phyloP scores from a whole-genome alignment of 2,329 filamentous ascomycete genomes.

The Colletotrichum destructivum region DNA sequence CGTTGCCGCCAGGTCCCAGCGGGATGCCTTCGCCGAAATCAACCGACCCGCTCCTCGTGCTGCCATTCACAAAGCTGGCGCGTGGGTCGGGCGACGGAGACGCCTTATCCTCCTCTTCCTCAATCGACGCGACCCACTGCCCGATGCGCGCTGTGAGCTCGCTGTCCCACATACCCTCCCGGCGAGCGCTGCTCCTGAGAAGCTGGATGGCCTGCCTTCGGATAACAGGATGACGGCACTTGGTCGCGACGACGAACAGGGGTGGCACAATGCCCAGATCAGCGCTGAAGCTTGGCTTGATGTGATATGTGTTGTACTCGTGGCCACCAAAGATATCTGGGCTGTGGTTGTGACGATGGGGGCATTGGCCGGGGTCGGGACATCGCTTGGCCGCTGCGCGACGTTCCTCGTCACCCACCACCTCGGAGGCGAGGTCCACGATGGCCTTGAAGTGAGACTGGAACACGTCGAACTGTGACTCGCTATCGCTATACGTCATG shows the following conservation, averaged over 20 bases:
- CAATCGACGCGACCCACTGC: slow-evolving; percentile 69
- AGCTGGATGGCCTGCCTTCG: slow-evolving; percentile 75
- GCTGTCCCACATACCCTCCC: slow-evolving; percentile 81
- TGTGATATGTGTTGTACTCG: slow-evolving; percentile 63
- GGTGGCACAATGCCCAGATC: slow-evolving; percentile 76
- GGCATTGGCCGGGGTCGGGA: slow-evolving; percentile 60
- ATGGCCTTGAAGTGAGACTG: slow-evolving; percentile 67
- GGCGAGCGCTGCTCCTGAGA: slow-evolving; percentile 70
- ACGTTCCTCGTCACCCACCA: slow-evolving; percentile 71
- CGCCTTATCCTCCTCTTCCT: slow-evolving; percentile 61
- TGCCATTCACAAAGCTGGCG: slow-evolving; percentile 44
- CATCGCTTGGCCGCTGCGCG: slow-evolving; percentile 63
- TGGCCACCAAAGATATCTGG: slow-evolving; percentile 58
- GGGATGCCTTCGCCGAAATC: slow-evolving; percentile 51
- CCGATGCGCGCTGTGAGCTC: slow-evolving; percentile 70
- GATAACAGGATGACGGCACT: slow-evolving; percentile 71
- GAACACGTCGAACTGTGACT: slow-evolving; percentile 72
- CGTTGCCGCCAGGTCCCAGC: slow-evolving; percentile 61
- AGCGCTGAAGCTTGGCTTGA: slow-evolving; percentile 75
- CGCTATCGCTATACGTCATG: slow-evolving; percentile 73
- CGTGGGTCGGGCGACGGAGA: slow-evolving; percentile 47
- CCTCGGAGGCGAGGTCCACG: slow-evolving; percentile 70
- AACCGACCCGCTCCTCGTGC: slow-evolving; percentile 48
- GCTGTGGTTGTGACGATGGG: slow-evolving; percentile 55
- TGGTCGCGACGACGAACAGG: slow-evolving; percentile 76